Evolutionary conservation across 2,329 filamentous ascomycete species (phyloP).

Genomic region (Eurotiales sp.): DNA sequence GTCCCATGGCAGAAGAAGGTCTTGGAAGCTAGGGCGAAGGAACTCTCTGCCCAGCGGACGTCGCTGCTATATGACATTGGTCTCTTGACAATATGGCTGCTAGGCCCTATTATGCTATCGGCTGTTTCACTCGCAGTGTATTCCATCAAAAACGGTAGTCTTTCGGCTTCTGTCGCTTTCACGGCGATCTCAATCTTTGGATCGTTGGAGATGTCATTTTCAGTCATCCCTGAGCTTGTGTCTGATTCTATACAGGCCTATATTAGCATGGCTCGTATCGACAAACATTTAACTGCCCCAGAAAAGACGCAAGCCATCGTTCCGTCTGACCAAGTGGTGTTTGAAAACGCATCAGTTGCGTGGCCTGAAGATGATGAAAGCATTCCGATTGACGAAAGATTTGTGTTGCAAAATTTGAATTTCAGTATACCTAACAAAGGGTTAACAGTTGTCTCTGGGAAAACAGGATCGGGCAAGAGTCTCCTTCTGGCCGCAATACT

Average conservation of each 20-base stretch:
- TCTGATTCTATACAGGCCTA: constrained; percentile 68
- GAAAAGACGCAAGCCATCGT: constrained; percentile 58
- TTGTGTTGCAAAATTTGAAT: constrained; percentile 62
- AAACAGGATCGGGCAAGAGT: constrained; percentile 77
- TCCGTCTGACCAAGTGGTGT: constrained; percentile 58
- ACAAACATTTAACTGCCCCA: constrained; percentile 64
- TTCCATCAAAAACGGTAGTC: constrained; percentile 57
- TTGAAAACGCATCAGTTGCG: constrained; percentile 65
- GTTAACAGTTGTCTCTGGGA: constrained; percentile 70
- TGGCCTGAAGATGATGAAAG: constrained; percentile 63
- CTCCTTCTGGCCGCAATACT: constrained; percentile 69
- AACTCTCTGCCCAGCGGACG: constrained; percentile 63
- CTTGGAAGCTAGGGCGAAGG: constrained; percentile 58
- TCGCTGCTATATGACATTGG: constrained; percentile 62
- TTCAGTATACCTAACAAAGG: constrained; percentile 65
- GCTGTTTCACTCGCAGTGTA: constrained; percentile 69
- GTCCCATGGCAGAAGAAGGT: constrained; percentile 73
- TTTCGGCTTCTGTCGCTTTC: constrained; percentile 72
- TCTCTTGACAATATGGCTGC: constrained; percentile 66
- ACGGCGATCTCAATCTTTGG: constrained; percentile 72
- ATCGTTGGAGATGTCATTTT: constrained; percentile 66
- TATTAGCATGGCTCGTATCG: constrained; percentile 69
- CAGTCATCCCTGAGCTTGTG: constrained; percentile 68
- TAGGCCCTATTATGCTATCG: constrained; percentile 70
- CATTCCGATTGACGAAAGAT: constrained; percentile 56